phyloP scores from a whole-genome alignment of 1,284 basidiomycete genomes.

The Moesziomyces sp. region DNA sequence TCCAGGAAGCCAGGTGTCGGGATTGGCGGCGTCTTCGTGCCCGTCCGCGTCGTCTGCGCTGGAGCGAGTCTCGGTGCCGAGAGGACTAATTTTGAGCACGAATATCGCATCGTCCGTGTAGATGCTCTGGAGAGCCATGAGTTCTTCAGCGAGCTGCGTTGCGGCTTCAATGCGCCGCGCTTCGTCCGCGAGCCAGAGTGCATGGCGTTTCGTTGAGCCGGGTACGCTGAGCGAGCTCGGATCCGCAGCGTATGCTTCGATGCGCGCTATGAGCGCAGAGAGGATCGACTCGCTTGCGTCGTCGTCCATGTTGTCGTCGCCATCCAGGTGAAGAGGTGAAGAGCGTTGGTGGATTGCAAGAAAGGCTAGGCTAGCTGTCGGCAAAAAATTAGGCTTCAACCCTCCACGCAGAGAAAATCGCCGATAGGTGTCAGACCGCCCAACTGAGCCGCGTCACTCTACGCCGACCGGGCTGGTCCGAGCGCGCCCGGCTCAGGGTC shows the following conservation, averaged over 20 bases:
- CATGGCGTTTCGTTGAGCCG: slow-evolving; percentile 21
- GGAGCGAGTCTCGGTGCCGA: not conserved
- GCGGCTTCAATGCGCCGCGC: slow-evolving; percentile 26
- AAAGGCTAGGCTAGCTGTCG: too few relatives aligned
- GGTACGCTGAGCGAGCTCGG: slow-evolving; percentile 13
- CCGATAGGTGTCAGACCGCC: not conserved
- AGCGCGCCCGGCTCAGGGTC: not conserved
- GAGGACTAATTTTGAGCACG: slow-evolving; percentile 19
- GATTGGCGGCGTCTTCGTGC: slow-evolving; percentile 24
- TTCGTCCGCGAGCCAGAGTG: slow-evolving; percentile 23
- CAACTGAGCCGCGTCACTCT: not conserved
- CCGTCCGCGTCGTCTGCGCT: slow-evolving; percentile 1
- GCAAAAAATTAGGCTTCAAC: too few relatives aligned
- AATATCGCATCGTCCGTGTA: slow-evolving; percentile 56
- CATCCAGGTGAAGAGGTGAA: not conserved
- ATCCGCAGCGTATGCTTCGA: slow-evolving; percentile 29
- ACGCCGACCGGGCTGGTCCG: not conserved
- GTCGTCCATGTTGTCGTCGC: slow-evolving; percentile 13
- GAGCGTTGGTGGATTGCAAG: too few relatives aligned
- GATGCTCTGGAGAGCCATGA: slow-evolving; percentile 62
- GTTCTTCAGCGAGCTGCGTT: slow-evolving; percentile 55
- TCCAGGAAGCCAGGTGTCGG: slow-evolving; percentile 32
- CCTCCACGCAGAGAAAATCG: not conserved
- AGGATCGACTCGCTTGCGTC: slow-evolving; percentile 3
- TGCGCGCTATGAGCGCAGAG: slow-evolving; percentile 33